Conservation (phyloP, 2,329 filamentous ascomycete species). For the Aspergillus candidus region DNA sequence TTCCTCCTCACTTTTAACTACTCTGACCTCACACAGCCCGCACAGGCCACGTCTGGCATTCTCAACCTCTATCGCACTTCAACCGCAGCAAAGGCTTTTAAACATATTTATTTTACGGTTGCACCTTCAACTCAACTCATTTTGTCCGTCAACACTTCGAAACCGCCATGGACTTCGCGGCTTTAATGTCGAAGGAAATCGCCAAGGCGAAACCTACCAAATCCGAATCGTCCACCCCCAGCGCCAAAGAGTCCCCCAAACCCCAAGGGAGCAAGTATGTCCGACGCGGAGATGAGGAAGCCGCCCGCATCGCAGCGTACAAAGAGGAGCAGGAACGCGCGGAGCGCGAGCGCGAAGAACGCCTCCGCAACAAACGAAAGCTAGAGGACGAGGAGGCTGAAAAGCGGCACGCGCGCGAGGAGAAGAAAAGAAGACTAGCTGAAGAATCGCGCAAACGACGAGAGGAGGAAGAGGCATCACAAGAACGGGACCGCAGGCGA, state of each 20-base stretch:
- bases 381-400: constrained; percentile 77
- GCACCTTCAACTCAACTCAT: no score
- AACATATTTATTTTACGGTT: background rate
- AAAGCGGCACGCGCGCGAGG: constrained; percentile 64
- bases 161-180: constrained; percentile 81
- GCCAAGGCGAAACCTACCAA: constrained; percentile 62
- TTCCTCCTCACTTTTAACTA: background rate
- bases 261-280: constrained; percentile 63
- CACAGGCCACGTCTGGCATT: no score
- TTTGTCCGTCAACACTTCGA: background rate
- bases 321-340: constrained; percentile 70
- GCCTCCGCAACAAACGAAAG: constrained; percentile 73
- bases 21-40: background rate
- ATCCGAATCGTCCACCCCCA: constrained; percentile 25
- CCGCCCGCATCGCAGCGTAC: constrained; percentile 73
- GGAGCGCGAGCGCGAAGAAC: constrained; percentile 64
- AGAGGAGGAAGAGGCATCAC: constrained; percentile 66
- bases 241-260: constrained; percentile 16
- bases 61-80: no score
- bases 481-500: constrained; percentile 67
- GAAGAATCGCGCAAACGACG: constrained; percentile 67
- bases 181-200: constrained; percentile 89
- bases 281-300: constrained; percentile 80
- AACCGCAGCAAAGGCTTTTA: no score
- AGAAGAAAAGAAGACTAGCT: constrained; percentile 73